Conservation (phyloP, 257 asterid species). For the Misopates orontium region DNA sequence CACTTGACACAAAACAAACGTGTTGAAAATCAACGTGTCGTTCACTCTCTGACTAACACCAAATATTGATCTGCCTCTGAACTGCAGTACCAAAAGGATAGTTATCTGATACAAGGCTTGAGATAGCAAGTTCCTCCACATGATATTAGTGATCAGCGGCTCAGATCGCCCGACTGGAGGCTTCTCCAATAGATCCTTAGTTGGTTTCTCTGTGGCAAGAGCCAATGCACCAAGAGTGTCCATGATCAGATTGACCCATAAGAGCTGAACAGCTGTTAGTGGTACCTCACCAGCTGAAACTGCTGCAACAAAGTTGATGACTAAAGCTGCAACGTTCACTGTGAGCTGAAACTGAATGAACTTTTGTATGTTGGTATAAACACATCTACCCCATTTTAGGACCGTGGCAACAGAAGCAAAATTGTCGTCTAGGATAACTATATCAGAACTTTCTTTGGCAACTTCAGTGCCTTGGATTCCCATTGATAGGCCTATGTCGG, state of each 20-base stretch:
- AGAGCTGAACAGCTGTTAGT: conserved; percentile 35
- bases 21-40: not conserved
- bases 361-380: conserved; percentile 41
- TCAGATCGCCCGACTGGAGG: too few relatives aligned
- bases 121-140: too few relatives aligned
- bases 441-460: conserved; percentile 73
- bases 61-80: not conserved
- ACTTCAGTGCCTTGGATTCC: conserved; percentile 77
- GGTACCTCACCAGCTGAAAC: conserved; percentile 31
- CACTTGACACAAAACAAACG: conserved; percentile 1
- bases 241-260: not conserved
- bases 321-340: conserved; percentile 41
- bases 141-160: too few relatives aligned
- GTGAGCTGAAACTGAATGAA: conserved; percentile 51
- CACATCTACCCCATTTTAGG: conserved; percentile 44
- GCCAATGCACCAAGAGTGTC: not conserved
- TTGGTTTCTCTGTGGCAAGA: conserved; percentile 1
- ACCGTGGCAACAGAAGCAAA: conserved; percentile 45
- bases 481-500: conserved; percentile 74
- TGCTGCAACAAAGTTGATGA: conserved; percentile 41
- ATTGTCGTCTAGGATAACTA: conserved; percentile 62
- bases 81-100: too few relatives aligned
- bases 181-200: not conserved
- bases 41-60: not conserved
- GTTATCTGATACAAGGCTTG: too few relatives aligned